These are phyloP conservation scores for Vigna reflexopilosa DNA, from an alignment of 306 rosid genomes.

Conservation along the genomic window DNA sequence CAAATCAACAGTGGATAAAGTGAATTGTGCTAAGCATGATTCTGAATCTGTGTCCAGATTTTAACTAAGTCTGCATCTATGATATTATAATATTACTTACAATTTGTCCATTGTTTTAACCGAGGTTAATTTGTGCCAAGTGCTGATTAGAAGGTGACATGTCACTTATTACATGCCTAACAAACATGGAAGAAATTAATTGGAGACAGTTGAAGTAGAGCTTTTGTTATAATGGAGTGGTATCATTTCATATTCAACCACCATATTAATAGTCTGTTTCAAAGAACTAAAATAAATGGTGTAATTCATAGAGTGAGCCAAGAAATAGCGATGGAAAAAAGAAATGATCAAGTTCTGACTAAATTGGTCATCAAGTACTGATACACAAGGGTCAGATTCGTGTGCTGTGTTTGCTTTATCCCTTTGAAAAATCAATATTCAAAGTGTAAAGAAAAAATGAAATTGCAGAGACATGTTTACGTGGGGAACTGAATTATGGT, in stretches of 20 bases:
- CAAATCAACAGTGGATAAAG: not conserved
- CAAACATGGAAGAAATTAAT: not conserved
- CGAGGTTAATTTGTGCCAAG: not conserved
- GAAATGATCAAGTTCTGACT: too few relatives aligned
- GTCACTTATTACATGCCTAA: constrained; percentile 5
- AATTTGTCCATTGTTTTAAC: not conserved
- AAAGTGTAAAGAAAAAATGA: constrained; percentile 31
- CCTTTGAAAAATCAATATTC: not conserved
- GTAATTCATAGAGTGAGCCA: not conserved
- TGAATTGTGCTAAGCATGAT: not conserved
- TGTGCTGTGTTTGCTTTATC: constrained; percentile 11
- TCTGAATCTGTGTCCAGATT: not conserved
- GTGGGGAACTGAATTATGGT: constrained; percentile 43
- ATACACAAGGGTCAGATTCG: constrained; percentile 9
- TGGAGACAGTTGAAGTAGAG: constrained; percentile 33
- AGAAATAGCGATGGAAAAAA: not conserved
- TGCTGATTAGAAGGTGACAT: constrained; percentile 12
- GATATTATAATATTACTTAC: not conserved
- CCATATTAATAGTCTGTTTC: not conserved
- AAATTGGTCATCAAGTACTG: not conserved
- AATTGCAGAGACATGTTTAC: not conserved
- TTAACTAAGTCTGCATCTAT: not conserved
- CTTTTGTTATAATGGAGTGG: constrained; percentile 7
- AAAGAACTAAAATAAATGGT: not conserved
- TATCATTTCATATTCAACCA: constrained; percentile 23